phyloP scores from a whole-genome alignment of 179 eudicot genomes.

The Patellifolia procumbens region DNA sequence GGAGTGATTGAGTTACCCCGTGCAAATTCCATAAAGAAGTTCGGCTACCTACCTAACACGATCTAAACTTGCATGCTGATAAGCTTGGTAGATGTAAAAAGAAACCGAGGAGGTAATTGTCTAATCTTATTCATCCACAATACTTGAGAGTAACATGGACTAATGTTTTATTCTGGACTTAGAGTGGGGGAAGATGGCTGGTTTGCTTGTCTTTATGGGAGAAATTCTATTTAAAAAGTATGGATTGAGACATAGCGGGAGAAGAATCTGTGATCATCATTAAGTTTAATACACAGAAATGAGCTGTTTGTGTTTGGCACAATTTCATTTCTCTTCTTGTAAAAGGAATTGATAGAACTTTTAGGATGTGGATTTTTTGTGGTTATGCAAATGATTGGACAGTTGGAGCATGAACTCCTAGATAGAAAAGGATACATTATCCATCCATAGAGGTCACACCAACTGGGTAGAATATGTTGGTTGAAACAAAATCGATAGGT shows the following conservation, averaged over 20 bases:
- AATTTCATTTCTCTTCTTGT: background rate
- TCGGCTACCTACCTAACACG: too few species aligned
- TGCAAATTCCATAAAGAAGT: too few species aligned
- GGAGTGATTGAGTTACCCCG: too few species aligned
- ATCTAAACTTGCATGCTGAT: too few species aligned
- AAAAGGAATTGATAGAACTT: background rate
- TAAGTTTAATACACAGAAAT: background rate
- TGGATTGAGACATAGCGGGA: background rate
- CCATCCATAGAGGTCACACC: background rate
- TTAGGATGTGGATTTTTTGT: background rate
- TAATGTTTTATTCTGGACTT: background rate
- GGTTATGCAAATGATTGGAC: background rate
- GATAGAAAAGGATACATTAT: background rate
- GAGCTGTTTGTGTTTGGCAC: background rate
- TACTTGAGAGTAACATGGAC: background rate
- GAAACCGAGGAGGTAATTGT: too few species aligned
- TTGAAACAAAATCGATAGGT: background rate
- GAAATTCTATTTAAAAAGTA: background rate
- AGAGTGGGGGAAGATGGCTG: background rate
- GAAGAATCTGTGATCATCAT: background rate
- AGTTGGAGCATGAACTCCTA: background rate
- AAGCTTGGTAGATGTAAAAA: too few species aligned
- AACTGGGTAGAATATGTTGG: background rate
- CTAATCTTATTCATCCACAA: background rate
- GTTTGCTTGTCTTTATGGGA: background rate